A percentile compares a stretch with the other conserved stretches of the same genome.
Conservation (phyloP, 2,329 filamentous ascomycete genomes). For the Sphaceloma murrayae region DNA sequence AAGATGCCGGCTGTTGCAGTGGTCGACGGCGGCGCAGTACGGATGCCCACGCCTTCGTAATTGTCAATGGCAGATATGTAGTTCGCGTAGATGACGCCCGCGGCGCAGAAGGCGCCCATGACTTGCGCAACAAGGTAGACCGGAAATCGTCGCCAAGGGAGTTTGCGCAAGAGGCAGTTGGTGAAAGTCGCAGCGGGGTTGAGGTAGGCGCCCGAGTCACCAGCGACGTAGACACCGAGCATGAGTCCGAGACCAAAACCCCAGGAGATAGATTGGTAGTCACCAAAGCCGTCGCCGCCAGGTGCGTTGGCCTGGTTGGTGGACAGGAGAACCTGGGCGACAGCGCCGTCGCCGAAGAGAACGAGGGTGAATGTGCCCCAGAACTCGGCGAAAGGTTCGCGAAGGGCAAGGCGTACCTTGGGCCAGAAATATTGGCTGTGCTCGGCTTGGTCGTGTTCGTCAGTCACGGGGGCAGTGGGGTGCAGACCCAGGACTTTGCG, state of each 20-base stretch:
- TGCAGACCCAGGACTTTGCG: slow-evolving; percentile 29
- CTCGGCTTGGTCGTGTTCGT: slow-evolving; percentile 32
- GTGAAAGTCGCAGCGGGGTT: slow-evolving; percentile 22
- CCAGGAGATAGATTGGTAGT: slow-evolving; percentile 37
- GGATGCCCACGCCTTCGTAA: slow-evolving; percentile 19
- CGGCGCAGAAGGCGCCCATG: slow-evolving; percentile 23
- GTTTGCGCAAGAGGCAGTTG: slow-evolving; percentile 20
- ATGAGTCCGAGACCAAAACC: slow-evolving; percentile 34
- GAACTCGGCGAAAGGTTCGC: slow-evolving; percentile 39
- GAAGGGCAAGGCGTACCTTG: slow-evolving; percentile 29
- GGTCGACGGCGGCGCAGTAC: slow-evolving; percentile 27
- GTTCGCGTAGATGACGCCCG: slow-evolving; percentile 23
- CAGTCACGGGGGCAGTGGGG: slow-evolving; percentile 33
- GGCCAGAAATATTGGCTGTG: slow-evolving; percentile 33
- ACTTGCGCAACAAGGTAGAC: slow-evolving; percentile 18
- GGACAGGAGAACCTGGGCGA: slow-evolving; percentile 36
- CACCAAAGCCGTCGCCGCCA: slow-evolving; percentile 35
- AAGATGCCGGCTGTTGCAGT: slow-evolving; percentile 32
- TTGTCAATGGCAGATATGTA: slow-evolving; percentile 20
- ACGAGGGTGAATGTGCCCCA: slow-evolving; percentile 36
- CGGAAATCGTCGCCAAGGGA: slow-evolving; percentile 20
- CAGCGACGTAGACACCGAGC: slow-evolving; percentile 37
- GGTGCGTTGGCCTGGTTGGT: slow-evolving; percentile 32
- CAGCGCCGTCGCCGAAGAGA: slow-evolving; percentile 36
- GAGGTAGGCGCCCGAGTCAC: slow-evolving; percentile 21